Evolutionary conservation across 345 rosid genomes (phyloP).

Genomic region (Nephelium lappaceum): DNA sequence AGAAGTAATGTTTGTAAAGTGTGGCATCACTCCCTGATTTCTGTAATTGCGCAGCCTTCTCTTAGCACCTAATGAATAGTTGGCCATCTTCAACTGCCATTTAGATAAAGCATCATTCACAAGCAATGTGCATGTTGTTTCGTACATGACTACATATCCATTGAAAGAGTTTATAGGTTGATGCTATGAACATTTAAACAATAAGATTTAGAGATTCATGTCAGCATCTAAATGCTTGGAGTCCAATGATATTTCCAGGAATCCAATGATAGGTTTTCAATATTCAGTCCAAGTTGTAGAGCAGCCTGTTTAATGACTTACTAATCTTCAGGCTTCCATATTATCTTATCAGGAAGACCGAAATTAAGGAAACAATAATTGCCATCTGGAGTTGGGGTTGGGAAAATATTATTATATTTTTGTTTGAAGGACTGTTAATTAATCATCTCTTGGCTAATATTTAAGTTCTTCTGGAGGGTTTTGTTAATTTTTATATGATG

Average conservation of each 20-base stretch:
- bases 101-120: not conserved
- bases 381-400: not conserved
- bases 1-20: not conserved
- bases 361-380: not conserved
- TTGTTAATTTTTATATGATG: not conserved
- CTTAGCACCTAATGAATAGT: no score
- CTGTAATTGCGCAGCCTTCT: no score
- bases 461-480: not conserved
- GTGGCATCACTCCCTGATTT: no score
- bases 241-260: not conserved
- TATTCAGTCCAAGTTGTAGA: conserved; percentile 4
- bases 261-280: not conserved
- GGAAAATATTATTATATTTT: not conserved
- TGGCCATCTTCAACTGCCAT: conserved; percentile 7
- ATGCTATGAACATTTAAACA: not conserved
- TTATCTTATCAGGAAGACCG: not conserved
- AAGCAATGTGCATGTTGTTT: not conserved
- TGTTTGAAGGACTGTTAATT: not conserved
- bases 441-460: not conserved
- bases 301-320: not conserved
- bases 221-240: not conserved
- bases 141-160: not conserved
- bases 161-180: not conserved
- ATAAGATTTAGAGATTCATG: not conserved
- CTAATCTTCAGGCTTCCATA: not conserved